Percentiles rank a stretch among this genome's conserved stretches.
Conservation (phyloP, 140 eudicot genomes). For the Oenanthe javanica region DNA sequence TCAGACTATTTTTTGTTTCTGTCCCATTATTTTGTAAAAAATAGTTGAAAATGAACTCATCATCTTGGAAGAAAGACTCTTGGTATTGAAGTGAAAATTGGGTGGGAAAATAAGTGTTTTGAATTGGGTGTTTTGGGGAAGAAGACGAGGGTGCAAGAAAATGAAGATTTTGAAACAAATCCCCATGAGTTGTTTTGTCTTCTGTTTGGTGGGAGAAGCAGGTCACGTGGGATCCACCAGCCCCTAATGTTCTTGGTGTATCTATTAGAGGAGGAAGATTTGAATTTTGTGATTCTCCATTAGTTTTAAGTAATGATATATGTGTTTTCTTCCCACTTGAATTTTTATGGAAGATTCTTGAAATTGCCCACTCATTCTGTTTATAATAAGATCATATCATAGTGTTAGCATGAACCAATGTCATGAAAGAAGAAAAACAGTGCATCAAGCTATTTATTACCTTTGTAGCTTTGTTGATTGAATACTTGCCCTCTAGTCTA, state of each 20-base stretch:
- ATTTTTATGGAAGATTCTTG: conserved; percentile 64
- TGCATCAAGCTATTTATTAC: conserved; percentile 24
- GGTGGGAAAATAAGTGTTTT: conserved; percentile 8
- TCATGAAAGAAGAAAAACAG: conserved; percentile 19
- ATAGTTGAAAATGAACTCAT: conserved; percentile 42
- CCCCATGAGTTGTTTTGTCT: conserved; percentile 31
- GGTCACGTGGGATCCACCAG: conserved; percentile 56
- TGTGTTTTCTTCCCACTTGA: conserved; percentile 55
- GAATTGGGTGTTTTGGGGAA: not conserved
- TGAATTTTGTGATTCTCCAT: conserved; percentile 15
- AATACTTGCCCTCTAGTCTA: conserved; percentile 55
- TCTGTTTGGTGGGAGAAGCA: conserved; percentile 68
- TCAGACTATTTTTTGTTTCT: conserved; percentile 10
- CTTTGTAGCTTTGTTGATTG: conserved; percentile 30
- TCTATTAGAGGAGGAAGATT: conserved; percentile 69
- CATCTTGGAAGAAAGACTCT: conserved; percentile 46
- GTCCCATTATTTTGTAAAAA: conserved; percentile 33
- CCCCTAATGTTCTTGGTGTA: conserved; percentile 21
- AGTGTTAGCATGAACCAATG: conserved; percentile 3
- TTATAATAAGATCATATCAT: conserved; percentile 4
- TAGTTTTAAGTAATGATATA: conserved; percentile 21
- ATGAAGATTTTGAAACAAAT: conserved; percentile 23
- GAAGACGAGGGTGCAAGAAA: conserved; percentile 18
- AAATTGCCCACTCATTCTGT: conserved; percentile 85
- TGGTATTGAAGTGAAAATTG: conserved; percentile 25